Evolutionary conservation across 2,329 filamentous ascomycete species (phyloP), one percentile per base, ranked within the genome.

Genomic region (Paraphaeosphaeria sporulosa): DNA sequence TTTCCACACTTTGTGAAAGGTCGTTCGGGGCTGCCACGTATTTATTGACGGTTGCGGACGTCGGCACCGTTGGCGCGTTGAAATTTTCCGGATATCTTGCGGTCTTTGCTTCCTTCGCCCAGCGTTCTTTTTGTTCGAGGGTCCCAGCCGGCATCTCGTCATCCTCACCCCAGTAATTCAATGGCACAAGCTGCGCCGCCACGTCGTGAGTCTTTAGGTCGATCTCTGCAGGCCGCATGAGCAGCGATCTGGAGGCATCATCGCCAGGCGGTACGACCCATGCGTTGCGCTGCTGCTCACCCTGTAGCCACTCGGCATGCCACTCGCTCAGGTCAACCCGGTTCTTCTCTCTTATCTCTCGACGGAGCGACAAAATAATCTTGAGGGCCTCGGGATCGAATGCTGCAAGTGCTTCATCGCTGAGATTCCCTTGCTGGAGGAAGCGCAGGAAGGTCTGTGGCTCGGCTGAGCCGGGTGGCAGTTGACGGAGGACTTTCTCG

Each of bases 401-500:
- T 17, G 32, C 15, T 19, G 21, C 19, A 1, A 53, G 13, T 30
- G 50, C 50, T n/a, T 25, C 36, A 13, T 53, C 50, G 50, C 36
- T 53, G 15, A 43, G 32, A 19, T 54, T 40, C 25, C 30, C 23
- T 27, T 54, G 40, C 10, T 54, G 51, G 13, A 36, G 40, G 21
- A 54, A 54, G 27, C 36, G 51, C 17, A 34, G 30, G 19, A 54
- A 54, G 15, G 36, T 44, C 34, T 23, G 23, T 5, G 50, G 42
- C 13, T 15, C 25, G 10, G 17, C 36, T 43, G 36, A 36, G 6
- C 36, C 21, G 2, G 23, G 36, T 9, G 19, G 19, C 2, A 43
- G 23, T 19, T 30, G 36, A 17, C 13, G 10, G 21, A 53, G 23
- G 6, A 30, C 10, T 1, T 19, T 30, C 15, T 53, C 36, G 10